Evolutionary conservation across 2,329 filamentous ascomycete species (phyloP), one percentile per base, ranked within the genome.

Genomic region (Epicoccum nigrum): DNA sequence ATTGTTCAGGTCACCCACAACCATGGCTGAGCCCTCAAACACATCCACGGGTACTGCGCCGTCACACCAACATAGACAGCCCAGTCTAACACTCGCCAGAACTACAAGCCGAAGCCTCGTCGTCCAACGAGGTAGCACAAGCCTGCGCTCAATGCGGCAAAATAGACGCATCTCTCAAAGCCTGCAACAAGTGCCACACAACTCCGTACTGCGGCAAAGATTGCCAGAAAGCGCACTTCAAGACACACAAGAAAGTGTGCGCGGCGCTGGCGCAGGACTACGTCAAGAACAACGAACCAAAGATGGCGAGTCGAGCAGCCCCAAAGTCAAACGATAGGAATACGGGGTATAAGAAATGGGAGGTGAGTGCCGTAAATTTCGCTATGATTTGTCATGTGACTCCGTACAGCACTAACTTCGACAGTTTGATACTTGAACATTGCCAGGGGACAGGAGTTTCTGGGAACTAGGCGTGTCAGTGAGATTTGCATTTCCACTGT

Each of bases 171-270:
- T 27, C 58, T 1, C 62, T 75, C 27, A 75, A 73, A 50, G 63
- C 70, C 35, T 76, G 74, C 58, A 67, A 62, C 15, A 70, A 71
- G 47, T 76, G 74, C 55, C 71, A 76, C 50, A 73, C 65, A 44
- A 65, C 70, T 12, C 45, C 54, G 6, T 76, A 76, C 58, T 76
- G 74, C 59, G 69, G 63, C 7, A 71, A 74, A 17, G 71, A 76
- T 23, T 76, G 73, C 61, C 72, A 73, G 48, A 76, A 75, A 55
- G 68, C 69, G 17, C 63, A 66, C 23, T 69, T 68, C 55, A 75
- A 75, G 48, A 55, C 64, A 33, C 74, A 76, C 59, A 76, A 76
- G 63, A 75, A 74, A 51, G 64, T 67, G 27, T 76, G 74, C 54
- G 68, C 72, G 5, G 56, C 55, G 3, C 58, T 72, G 16, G 73